Conservation (phyloP, 805 yeast species). For the Wickerhamiella nectarea region DNA sequence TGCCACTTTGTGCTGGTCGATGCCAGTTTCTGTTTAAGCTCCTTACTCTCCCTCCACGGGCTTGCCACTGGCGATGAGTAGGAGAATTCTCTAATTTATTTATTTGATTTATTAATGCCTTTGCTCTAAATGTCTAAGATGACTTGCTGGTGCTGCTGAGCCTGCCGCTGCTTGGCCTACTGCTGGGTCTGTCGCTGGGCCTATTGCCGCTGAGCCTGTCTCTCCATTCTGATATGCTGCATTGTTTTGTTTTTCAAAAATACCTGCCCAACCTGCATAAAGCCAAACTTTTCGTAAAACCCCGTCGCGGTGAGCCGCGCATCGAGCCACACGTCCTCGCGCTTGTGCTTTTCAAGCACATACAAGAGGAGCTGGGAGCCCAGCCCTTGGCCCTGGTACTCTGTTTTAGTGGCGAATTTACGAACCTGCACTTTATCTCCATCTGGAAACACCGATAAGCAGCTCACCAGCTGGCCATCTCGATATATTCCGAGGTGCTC, state of each 20-base stretch:
- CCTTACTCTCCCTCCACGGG: no score
- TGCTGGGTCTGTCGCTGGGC: background rate
- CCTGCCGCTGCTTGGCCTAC: no score
- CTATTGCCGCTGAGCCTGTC: background rate
- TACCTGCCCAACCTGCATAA: background rate
- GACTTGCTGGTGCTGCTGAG: no score
- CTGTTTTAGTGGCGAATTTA: background rate
- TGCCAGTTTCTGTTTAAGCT: no score
- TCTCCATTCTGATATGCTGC: constrained; percentile 4
- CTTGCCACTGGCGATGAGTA: no score
- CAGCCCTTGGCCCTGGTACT: constrained; percentile 1
- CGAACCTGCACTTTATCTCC: background rate
- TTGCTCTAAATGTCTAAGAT: no score
- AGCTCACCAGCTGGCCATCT: background rate
- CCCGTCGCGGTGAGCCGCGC: constrained; percentile 1
- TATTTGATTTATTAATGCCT: no score
- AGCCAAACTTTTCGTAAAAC: constrained; percentile 1
- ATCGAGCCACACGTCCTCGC: background rate
- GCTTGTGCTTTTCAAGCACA: background rate
- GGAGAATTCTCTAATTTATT: no score
- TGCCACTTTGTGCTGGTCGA: no score
- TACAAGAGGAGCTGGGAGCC: background rate
- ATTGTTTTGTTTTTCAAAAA: background rate
- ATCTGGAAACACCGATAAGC: constrained; percentile 1
- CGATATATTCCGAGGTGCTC: background rate